phyloP scores from a whole-genome alignment of 345 rosid genomes.

The Jatropha curcas region DNA sequence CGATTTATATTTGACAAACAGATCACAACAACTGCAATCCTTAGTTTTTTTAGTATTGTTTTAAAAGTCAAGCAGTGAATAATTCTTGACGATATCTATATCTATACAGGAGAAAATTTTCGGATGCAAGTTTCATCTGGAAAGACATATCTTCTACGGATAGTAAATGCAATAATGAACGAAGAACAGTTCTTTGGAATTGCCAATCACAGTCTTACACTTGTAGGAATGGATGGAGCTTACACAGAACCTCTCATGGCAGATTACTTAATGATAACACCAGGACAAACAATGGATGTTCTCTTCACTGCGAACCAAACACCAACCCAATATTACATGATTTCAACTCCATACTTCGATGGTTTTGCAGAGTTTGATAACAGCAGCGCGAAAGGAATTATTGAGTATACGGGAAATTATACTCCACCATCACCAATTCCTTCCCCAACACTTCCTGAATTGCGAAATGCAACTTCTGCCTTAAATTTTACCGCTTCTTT shows the following conservation, averaged over 20 bases:
- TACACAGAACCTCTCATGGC: conserved; percentile 14
- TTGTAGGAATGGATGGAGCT: conserved; percentile 36
- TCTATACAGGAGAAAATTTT: conserved; percentile 2
- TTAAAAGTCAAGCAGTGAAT: too few species aligned
- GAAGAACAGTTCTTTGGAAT: conserved; percentile 37
- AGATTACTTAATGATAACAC: conserved; percentile 45
- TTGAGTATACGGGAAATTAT: conserved; percentile 36
- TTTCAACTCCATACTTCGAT: conserved; percentile 43
- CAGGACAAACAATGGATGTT: conserved; percentile 59
- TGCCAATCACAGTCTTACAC: conserved; percentile 35
- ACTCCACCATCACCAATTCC: conserved; percentile 19
- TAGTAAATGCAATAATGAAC: conserved; percentile 35
- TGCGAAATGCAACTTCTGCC: conserved; percentile 38
- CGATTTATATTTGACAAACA: too few species aligned
- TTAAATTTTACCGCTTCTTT: conserved; percentile 25
- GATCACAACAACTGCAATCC: too few species aligned
- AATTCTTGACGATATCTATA: too few species aligned
- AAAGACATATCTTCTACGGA: conserved; percentile 39
- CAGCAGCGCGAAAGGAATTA: conserved; percentile 40
- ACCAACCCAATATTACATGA: conserved; percentile 47
- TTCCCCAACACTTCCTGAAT: conserved; percentile 47
- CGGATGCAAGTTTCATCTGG: not conserved
- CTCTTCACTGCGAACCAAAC: conserved; percentile 49
- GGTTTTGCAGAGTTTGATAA: conserved; percentile 23
- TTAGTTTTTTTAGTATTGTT: too few species aligned